Evolutionary conservation across 768 basidiomycete species (phyloP), one percentile per base, ranked within the genome.

Genomic region (Rickenella mellea): DNA sequence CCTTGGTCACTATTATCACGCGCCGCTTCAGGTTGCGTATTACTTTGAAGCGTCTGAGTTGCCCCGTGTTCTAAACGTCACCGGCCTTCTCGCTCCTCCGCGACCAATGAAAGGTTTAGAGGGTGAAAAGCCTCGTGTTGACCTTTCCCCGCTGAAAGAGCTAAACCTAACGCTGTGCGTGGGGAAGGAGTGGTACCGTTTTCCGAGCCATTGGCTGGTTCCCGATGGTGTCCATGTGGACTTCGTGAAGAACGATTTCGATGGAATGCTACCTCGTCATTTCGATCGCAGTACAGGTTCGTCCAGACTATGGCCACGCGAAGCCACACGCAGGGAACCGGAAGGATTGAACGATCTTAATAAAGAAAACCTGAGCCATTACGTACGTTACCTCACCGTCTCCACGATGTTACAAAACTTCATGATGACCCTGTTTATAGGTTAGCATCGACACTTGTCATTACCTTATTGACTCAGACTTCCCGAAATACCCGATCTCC

Each of bases 151-250:
- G 0, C 67, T 97, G 54, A 69, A 68, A 43, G 67, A 75, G 10
- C 77, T 92, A 52, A 73, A 79, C 43, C 63, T 98, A 44, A 76
- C 70, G 22, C 55, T 99, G 1, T 99, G 96, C 62, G 69, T 85
- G 39, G 89, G 83, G 37, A 93, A 92, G 59, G 96, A 99, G 62
- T 99, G 96, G 96, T 70, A 97, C 56, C 74, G 94, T 19, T 99
- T 91, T 69, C 87, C 92, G 2, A 78, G 89, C 3, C 83, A 85
- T 57, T 97, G 85, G 60, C 72, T 94, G 37, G 73, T 98, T 17
- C 92, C 93, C 1, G 74, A 81, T 44, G 84, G 78, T 21, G 65
- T 98, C 44, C 70, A 77, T 21, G 78, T 94, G n/a, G 73, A 82
- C 44, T 97, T 91, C 61, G 68, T 98, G 59, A 87, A 91, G 67